A percentile compares a stretch with the other conserved stretches of the same genome.
These are phyloP conservation scores for Pichia kluyveri DNA, from an alignment of 805 yeast species.

Conservation along the genomic window DNA sequence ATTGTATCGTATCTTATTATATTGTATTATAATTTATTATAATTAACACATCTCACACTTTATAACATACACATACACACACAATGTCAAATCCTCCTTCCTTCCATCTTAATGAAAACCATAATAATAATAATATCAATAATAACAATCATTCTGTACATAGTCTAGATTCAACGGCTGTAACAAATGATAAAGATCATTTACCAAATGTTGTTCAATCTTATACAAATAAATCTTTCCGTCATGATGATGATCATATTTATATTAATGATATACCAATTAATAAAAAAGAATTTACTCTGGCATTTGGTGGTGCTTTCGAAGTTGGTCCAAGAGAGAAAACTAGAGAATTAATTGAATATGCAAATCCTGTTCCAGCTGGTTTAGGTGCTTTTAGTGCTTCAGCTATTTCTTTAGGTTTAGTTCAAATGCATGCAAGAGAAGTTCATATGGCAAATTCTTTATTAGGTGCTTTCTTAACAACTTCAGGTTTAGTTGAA, in stretches of 20 bases:
- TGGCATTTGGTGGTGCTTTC: conserved; percentile 55
- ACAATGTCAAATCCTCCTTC: too few species aligned
- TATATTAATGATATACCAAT: conserved; percentile 35
- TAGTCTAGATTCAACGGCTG: too few species aligned
- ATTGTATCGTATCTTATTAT: too few species aligned
- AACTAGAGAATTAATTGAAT: conserved; percentile 18
- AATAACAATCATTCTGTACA: too few species aligned
- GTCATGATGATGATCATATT: conserved; percentile 33
- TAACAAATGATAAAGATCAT: neutral
- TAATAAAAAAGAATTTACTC: conserved; percentile 45
- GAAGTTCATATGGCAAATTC: conserved; percentile 35
- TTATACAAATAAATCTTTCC: conserved; percentile 18
- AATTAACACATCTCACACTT: too few species aligned
- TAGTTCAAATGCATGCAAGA: conserved; percentile 37
- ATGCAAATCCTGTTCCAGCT: conserved; percentile 44
- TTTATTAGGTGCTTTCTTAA: conserved; percentile 36
- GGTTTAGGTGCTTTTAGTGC: conserved; percentile 43
- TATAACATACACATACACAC: too few species aligned
- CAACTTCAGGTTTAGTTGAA: conserved; percentile 43
- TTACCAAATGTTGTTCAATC: conserved; percentile 7
- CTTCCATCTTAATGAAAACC: too few species aligned
- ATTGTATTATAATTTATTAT: too few species aligned
- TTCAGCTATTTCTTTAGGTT: conserved; percentile 38
- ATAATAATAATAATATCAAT: too few species aligned
- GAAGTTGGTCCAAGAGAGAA: conserved; percentile 31